Base-by-base conservation (phyloP, 1,284 basidiomycete genomes). In the Puccinia novopanici region DNA sequence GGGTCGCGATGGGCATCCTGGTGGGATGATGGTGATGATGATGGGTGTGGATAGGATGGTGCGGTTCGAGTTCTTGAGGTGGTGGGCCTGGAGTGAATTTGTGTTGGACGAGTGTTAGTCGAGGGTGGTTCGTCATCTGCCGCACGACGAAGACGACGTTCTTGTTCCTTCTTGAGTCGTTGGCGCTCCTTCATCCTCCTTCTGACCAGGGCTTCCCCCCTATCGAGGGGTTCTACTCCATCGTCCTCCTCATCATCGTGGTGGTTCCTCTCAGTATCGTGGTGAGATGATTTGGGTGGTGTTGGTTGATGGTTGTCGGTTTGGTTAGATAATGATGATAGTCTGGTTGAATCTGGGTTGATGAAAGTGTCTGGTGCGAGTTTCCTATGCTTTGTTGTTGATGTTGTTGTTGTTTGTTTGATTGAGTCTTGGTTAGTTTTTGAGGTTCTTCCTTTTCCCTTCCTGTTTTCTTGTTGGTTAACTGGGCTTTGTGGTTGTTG, bases 151-250 rank as follows among this genome's bases (percentile, higher is more conserved):
- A 63, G 54, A 27, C 65, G 55, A 4, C 63, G 67, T 48, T 65
- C 65, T 81, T 30, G 10, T 82, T 81, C 52, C 22, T 80, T 84
- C 81, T 85, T 85, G 63, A 86, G 84, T 42, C 83, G 81, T 76
- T 85, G 84, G 19, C 89, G 84, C 75, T 88, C 88, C 82, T 87
- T 87, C 85, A 88, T 87, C 40, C 89, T 84, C 57, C 87, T 85
- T 52, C 87, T 85, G 78, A 90, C 88, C 12, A 90, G 87, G 82
- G 88, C 88, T 81, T 89, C 88, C 10, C 89, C 89, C 37, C 89
- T 85, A 83, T 90, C 89, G 50, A 85, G 84, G 13, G 86, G 85
- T 61, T 86, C 83, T 12, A 87, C 86, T 81, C 88, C 88, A 81
- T 89, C 88, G 77, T 89, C 88, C 34, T 86, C 85, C 13, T 83